Base-by-base conservation (phyloP, 805 yeast species). In the Yarrowia sp. region DNA sequence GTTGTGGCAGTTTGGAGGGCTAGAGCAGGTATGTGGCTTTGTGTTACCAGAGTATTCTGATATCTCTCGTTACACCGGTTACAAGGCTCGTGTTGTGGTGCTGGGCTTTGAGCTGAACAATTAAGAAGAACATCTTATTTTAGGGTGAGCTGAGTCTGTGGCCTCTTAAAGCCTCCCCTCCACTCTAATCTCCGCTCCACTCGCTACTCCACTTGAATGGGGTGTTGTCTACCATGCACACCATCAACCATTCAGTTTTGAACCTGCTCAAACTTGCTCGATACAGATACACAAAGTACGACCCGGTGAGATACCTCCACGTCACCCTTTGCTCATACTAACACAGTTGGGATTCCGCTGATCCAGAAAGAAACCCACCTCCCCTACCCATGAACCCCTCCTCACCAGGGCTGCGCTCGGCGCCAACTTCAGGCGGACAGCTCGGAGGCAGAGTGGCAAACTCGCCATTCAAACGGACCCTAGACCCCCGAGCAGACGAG, bases 271-370 rank as follows among this genome's bases (percentile, higher is more conserved):
- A 24, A 24, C 41, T 51, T n/a, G 59, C 59, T 54, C 61, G 46
- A 54, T 24, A 38, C 46, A 36, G 46, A 24, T 26, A 24, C 21
- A n/a, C 22, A 24, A 35, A n/a, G 43, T 35, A 28, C n/a, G 43
- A 12, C 24, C 2, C 11, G 12, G 21, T 4, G 26, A 19, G 28
- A 21, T 41, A 14, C 28, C 26, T 12, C 11, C 17, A n/a, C 10
- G 2, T 40, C 16, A 5, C 44, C 7, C 46, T 11, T 24, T 3
- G 16, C 10, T 16, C n/a, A 11, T 41, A 58, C 49, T 41, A 58
- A 43, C 63, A 21, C 38, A 58, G 49, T 30, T 58, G 63, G 63
- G 63, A 58, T 32, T 58, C 63, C 11, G 49, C 63, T n/a, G 63
- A 58, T 24, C 63, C 63, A 41, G 51, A 19, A 22, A 4, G 63